Evolutionary conservation across 495 filamentous ascomycete genomes (phyloP), one percentile per base, ranked within the genome.

Genomic region (Aspergillus indologenus): DNA sequence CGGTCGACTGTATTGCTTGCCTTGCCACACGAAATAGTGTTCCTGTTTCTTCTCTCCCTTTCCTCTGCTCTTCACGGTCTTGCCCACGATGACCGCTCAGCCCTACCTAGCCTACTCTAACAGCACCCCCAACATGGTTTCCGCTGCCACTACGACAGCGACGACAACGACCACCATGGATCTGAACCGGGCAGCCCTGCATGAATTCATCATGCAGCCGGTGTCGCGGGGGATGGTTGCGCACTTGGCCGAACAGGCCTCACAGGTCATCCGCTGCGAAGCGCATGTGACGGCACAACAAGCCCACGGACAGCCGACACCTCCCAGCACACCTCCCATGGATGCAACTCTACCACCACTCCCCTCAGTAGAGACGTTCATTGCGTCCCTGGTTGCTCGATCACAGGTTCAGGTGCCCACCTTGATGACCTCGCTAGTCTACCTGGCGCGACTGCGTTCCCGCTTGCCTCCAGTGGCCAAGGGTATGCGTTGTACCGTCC

Each of bases 381-480:
- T 98, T 78, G 87, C 85, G 45, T 90, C 90, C 22, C 79, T 98
- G 23, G 92, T 98, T 60, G 83, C 89, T 63, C 87, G 90, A 48
- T 98, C 95, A 54, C 95, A 96, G 71, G 94, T 98, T 18, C 93
- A 97, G 76, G 92, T 96, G 47, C 90, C 92, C 1, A 98, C 94
- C 18, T 84, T 98, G 60, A 98, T 98, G 95, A 91, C 90, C 54
- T 90, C 91, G 6, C 82, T 98, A 4, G 91, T 98, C 68, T 98
- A 97, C 78, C 87, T 98, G 48, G 83, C 81, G 64, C 85, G 94
- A 43, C 82, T 98, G 60, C 89, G 86, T 69, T 79, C 86, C 54
- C 85, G 90, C 42, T 83, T 98, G 7, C 93, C 94, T 21, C 88
- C 92, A 44, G 91, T 96, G 64, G 95, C 94, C 65, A 98, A 97